Conservation (phyloP, 2,329 filamentous ascomycete species). For the Diaporthe caulivora region DNA sequence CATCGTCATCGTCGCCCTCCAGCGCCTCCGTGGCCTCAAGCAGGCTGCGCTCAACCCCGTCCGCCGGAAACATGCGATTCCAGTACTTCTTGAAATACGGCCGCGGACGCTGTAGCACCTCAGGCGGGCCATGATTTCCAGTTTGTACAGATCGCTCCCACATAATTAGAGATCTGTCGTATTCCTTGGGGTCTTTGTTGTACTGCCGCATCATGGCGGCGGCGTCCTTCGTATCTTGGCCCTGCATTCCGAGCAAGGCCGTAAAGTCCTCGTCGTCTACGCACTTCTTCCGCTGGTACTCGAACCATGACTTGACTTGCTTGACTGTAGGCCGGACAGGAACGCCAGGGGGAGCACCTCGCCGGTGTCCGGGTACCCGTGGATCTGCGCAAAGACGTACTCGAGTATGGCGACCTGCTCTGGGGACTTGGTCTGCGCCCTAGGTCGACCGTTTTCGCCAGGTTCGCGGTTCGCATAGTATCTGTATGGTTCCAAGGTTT, state of each 20-base stretch:
- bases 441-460: neutral
- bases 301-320: conserved; percentile 2
- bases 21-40: neutral
- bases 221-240: neutral
- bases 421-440: neutral
- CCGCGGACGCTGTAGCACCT: neutral
- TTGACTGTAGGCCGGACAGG: neutral
- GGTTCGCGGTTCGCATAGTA: neutral
- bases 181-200: neutral
- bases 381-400: neutral
- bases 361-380: neutral
- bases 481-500: neutral
- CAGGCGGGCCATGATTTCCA: fast-evolving
- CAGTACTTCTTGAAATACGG: conserved; percentile 16
- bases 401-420: neutral
- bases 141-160: neutral
- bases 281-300: neutral
- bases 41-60: neutral
- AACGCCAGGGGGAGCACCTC: neutral
- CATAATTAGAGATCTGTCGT: neutral
- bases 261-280: neutral
- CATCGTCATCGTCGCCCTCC: neutral
- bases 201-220: neutral
- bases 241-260: neutral
- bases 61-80: neutral